Percentiles rank a stretch among this genome's conserved stretches.
Conservation (phyloP, 768 basidiomycete genomes). For the Arthromyces matolae region DNA sequence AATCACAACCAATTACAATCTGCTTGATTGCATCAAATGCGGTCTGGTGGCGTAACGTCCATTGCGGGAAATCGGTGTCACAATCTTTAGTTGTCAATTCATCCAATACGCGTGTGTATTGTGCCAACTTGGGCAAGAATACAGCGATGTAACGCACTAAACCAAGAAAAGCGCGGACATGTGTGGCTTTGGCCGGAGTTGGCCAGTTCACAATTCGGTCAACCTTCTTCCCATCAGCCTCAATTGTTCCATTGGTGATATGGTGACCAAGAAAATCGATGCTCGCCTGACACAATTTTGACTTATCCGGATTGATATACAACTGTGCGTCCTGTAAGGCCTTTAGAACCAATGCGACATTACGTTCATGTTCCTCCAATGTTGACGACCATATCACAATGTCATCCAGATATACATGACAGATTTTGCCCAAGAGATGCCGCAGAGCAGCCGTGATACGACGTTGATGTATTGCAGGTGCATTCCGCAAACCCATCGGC, state of each 20-base stretch:
- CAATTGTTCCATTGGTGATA: background rate
- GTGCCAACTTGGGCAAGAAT: conserved; percentile 22
- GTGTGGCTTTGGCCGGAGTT: conserved; percentile 8
- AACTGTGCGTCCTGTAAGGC: background rate
- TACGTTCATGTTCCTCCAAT: conserved; percentile 28
- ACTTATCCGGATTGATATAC: background rate
- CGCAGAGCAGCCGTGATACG: conserved; percentile 30
- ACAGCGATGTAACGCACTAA: conserved; percentile 21
- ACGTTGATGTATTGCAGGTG: conserved; percentile 30
- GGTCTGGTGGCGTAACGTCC: conserved; percentile 18
- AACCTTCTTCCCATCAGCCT: background rate
- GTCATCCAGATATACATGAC: conserved; percentile 44
- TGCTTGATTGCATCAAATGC: conserved; percentile 29
- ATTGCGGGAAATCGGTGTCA: conserved; percentile 14
- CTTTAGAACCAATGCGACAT: conserved; percentile 20
- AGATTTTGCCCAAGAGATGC: conserved; percentile 33
- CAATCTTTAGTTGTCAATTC: background rate
- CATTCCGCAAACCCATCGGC: conserved; percentile 36
- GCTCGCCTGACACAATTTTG: background rate
- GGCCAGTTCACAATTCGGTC: conserved; percentile 27
- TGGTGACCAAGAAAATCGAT: conserved; percentile 7
- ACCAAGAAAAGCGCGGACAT: conserved; percentile 6
- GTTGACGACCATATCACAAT: conserved; percentile 42
- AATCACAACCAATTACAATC: conserved; percentile 21
- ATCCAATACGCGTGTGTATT: background rate